phyloP scores from a whole-genome alignment of 805 yeast species.

The Candida chilensis region DNA sequence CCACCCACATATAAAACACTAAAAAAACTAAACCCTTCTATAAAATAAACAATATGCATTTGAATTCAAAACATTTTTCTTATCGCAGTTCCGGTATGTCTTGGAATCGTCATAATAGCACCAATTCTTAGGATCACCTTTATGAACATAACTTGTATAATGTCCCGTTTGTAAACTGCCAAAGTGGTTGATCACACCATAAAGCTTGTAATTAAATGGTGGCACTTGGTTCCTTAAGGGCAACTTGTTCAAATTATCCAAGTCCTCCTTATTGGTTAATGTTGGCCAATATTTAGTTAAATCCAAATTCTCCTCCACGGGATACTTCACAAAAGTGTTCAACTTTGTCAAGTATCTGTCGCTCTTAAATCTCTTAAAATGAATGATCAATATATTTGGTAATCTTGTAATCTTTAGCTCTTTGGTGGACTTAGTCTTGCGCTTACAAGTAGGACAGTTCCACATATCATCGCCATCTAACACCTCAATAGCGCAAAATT shows the following conservation, averaged over 20 bases:
- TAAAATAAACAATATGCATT: slow-evolving; percentile 84
- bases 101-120: slow-evolving; percentile 75
- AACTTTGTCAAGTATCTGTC: slow-evolving; percentile 45
- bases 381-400: slow-evolving; percentile 74
- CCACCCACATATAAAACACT: too few species aligned
- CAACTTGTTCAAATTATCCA: slow-evolving; percentile 35
- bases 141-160: slow-evolving; percentile 74
- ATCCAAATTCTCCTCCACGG: slow-evolving; percentile 46
- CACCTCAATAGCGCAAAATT: slow-evolving; percentile 67
- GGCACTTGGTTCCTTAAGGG: slow-evolving; percentile 66
- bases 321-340: slow-evolving; percentile 61
- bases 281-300: slow-evolving; percentile 68
- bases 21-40: slow-evolving; percentile 25
- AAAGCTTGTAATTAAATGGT: slow-evolving; percentile 70
- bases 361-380: slow-evolving; percentile 70
- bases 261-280: slow-evolving; percentile 31
- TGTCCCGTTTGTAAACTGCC: slow-evolving; percentile 85
- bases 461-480: slow-evolving; percentile 76
- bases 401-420: slow-evolving; percentile 64
- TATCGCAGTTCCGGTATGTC: slow-evolving; percentile 42
- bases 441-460: slow-evolving; percentile 73
- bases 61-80: slow-evolving; percentile 48
- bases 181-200: slow-evolving; percentile 76
- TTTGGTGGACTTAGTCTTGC: slow-evolving; percentile 56
- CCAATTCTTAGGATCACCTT: slow-evolving; percentile 58